A percentile compares a stretch with the other conserved stretches of the same genome.
Evolutionary conservation across 2,329 filamentous ascomycete species (phyloP).

Genomic region (Trichoderma semiorbis): DNA sequence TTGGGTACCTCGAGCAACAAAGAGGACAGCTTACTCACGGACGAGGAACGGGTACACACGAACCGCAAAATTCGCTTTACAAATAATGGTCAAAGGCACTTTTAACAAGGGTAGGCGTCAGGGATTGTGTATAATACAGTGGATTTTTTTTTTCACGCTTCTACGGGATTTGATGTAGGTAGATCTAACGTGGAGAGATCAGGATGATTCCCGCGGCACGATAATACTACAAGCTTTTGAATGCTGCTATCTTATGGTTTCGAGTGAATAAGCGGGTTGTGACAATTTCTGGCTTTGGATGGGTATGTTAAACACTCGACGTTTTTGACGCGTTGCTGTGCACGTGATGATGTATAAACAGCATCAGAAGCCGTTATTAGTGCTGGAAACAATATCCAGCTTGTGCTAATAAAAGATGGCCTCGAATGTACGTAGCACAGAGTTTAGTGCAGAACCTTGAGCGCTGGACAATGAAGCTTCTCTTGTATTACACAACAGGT

Average conservation of each 20-base stretch:
- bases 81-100: conserved; percentile 4
- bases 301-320: not conserved
- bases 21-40: not conserved
- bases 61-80: not conserved
- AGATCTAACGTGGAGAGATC: not conserved
- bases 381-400: not conserved
- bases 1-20: not conserved
- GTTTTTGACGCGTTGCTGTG: not conserved
- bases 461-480: not conserved
- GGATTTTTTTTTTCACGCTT: not conserved
- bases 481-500: not conserved
- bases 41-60: not conserved
- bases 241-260: not conserved
- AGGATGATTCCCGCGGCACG: not conserved
- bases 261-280: not conserved
- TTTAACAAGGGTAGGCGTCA: conserved; percentile 18
- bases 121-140: conserved; percentile 9
- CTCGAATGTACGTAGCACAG: not conserved
- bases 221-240: not conserved
- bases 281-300: not conserved
- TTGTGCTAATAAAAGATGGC: not conserved
- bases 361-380: not conserved
- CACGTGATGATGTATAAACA: not conserved
- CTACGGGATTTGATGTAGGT: not conserved
- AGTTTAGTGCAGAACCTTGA: not conserved